Percentiles rank a stretch among this genome's conserved stretches.
These are phyloP conservation scores for Coemansia erecta DNA, from an alignment of 192 early-diverging fungal species.

Conservation along the genomic window DNA sequence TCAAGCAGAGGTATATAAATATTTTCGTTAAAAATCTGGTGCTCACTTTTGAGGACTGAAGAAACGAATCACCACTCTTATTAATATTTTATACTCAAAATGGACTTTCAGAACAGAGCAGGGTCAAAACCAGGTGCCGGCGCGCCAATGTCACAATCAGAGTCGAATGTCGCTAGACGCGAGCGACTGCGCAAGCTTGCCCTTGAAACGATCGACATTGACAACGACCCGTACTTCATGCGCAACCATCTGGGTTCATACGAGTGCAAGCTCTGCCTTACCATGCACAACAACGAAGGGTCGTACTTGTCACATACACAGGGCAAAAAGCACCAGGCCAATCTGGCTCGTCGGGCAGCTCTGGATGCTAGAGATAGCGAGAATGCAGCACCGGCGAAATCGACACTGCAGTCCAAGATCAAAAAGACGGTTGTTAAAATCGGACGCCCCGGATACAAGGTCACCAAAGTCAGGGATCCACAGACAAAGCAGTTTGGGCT, in stretches of 20 bases:
- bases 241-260: constrained; percentile 82
- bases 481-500: constrained; percentile 82
- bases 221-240: constrained; percentile 98
- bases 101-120: constrained; percentile 84
- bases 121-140: constrained; percentile 89
- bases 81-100: too few relatives aligned
- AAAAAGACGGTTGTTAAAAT: constrained; percentile 88
- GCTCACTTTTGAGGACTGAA: too few relatives aligned
- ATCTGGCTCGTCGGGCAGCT: constrained; percentile 84
- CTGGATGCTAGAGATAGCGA: constrained; percentile 75
- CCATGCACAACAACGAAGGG: constrained; percentile 88
- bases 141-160: constrained; percentile 77
- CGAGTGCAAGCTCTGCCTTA: constrained; percentile 82
- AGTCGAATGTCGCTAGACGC: constrained; percentile 87
- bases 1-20: too few relatives aligned
- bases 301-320: constrained; percentile 96
- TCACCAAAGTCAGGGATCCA: constrained; percentile 90
- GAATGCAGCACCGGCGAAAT: constrained; percentile 14
- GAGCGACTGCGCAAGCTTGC: constrained; percentile 94
- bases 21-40: too few relatives aligned
- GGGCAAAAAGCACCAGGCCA: constrained; percentile 97
- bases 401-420: constrained; percentile 26
- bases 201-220: constrained; percentile 92
- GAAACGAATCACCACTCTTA: too few relatives aligned
- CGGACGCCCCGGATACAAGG: constrained; percentile 92